phyloP scores from a whole-genome alignment of 2,329 filamentous ascomycete species.

The Graphiopsis chlorocephala region DNA sequence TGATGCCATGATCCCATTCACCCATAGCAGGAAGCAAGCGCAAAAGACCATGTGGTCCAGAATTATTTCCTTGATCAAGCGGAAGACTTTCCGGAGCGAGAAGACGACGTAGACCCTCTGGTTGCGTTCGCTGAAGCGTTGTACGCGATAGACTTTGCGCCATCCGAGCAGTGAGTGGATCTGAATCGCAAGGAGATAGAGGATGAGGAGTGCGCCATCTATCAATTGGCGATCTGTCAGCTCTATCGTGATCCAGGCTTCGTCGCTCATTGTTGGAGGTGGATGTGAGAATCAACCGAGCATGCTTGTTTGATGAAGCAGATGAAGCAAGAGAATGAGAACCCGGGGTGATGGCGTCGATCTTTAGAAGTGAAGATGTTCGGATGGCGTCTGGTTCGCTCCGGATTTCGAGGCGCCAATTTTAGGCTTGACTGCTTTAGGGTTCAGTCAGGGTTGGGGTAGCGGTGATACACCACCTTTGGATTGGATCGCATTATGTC shows the following conservation, averaged over 20 bases:
- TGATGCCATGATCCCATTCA: not conserved
- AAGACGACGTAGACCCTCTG: conserved; percentile 14
- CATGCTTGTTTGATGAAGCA: not conserved
- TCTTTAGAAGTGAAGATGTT: not conserved
- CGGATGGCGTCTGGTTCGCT: not conserved
- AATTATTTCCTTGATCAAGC: conserved; percentile 3
- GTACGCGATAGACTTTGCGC: conserved; percentile 10
- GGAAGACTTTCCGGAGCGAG: conserved; percentile 8
- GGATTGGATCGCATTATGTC: not conserved
- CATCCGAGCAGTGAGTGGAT: conserved; percentile 8
- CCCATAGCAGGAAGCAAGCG: conserved; percentile 1
- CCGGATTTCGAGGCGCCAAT: not conserved
- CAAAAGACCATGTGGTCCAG: conserved; percentile 10
- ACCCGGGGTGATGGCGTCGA: not conserved
- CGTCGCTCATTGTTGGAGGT: conserved; percentile 1
- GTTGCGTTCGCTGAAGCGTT: conserved; percentile 14
- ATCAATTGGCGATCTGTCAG: conserved; percentile 8
- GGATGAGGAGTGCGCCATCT: conserved; percentile 3
- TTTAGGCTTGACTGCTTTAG: not conserved
- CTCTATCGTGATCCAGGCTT: conserved; percentile 2
- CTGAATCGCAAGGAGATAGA: conserved; percentile 10
- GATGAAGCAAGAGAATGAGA: too few species aligned
- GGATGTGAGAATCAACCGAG: not conserved
- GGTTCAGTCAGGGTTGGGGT: not conserved
- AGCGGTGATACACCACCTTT: not conserved